Percentiles rank a stretch among this genome's conserved stretches.
phyloP scores from a whole-genome alignment of 73 alveolate species.

The Paramecium octaurelia region DNA sequence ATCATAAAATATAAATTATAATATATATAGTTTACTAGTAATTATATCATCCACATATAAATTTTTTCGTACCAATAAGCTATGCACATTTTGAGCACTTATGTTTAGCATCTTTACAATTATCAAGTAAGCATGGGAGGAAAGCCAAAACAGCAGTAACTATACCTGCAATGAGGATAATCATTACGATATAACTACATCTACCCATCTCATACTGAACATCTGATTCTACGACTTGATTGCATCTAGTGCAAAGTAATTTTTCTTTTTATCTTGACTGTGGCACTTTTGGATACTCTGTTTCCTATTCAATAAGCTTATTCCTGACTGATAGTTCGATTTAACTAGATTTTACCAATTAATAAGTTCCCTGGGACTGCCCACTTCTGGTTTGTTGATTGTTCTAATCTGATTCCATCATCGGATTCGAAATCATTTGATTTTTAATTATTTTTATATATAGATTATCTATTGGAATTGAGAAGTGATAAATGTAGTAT shows the following conservation, averaged over 20 bases:
- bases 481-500: background rate
- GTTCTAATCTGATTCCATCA: background rate
- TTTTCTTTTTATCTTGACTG: background rate
- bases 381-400: background rate
- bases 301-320: background rate
- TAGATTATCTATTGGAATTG: background rate
- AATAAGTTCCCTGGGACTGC: background rate
- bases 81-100: background rate
- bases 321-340: background rate
- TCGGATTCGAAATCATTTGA: background rate
- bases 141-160: background rate
- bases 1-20: background rate
- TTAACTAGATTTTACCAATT: background rate
- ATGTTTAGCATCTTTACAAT: conserved; percentile 37
- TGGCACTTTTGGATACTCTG: conserved; percentile 37
- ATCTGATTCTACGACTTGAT: background rate
- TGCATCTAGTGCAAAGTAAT: background rate
- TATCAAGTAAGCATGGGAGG: background rate
- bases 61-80: conserved; percentile 17
- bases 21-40: background rate
- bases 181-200: background rate
- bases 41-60: conserved; percentile 10
- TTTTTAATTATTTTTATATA: background rate
- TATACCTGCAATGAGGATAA: background rate
- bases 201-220: conserved; percentile 5